Percentiles rank a stretch among this genome's conserved stretches.
Evolutionary conservation across 2,329 filamentous ascomycete genomes (phyloP).

Genomic region (Pseudogymnoascus verrucosus): DNA sequence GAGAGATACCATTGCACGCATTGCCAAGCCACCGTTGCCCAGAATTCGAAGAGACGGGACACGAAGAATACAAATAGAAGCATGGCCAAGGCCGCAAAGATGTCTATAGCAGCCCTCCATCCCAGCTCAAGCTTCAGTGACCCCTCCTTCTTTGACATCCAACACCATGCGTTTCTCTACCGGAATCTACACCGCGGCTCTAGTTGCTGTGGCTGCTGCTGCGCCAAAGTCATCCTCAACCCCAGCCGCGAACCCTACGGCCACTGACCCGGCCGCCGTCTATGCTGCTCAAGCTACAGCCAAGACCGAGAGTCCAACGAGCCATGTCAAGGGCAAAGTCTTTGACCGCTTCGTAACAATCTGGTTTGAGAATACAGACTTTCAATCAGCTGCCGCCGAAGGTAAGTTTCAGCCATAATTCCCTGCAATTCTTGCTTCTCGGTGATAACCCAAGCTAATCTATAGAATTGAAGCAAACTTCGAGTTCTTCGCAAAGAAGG

Average conservation of each 20-base stretch:
- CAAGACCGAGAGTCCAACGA: conserved; percentile 51
- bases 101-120: not conserved
- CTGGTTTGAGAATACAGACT: conserved; percentile 73
- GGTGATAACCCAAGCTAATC: conserved; percentile 18
- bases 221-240: conserved; percentile 13
- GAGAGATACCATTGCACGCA: not conserved
- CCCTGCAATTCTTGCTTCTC: conserved; percentile 23
- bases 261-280: conserved; percentile 43
- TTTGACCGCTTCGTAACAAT: conserved; percentile 67
- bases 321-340: conserved; percentile 58
- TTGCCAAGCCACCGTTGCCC: not conserved
- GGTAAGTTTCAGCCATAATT: conserved; percentile 33
- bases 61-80: not conserved
- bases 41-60: not conserved
- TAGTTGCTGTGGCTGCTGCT: conserved; percentile 24
- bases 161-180: conserved; percentile 22
- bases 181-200: conserved; percentile 18
- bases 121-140: not conserved
- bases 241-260: conserved; percentile 31
- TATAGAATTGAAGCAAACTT: conserved; percentile 38
- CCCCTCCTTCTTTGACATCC: conserved; percentile 8
- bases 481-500: conserved; percentile 48
- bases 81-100: not conserved
- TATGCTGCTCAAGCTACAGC: conserved; percentile 51
- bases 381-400: conserved; percentile 54